phyloP scores from a whole-genome alignment of 2,329 filamentous ascomycete species.

The Trichophyton rubrum region DNA sequence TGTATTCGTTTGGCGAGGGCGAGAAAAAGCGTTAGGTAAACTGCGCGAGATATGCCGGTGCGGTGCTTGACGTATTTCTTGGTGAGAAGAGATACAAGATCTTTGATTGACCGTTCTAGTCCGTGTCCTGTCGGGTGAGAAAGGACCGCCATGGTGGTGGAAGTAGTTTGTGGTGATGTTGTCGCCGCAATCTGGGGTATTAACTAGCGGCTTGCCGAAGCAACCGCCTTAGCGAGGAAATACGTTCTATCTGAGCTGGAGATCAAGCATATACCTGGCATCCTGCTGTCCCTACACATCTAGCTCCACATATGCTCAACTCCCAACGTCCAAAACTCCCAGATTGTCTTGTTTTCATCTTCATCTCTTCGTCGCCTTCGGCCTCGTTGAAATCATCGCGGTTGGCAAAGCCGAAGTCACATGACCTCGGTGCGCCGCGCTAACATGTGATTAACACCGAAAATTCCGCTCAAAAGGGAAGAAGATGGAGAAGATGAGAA shows the following conservation, averaged over 20 bases:
- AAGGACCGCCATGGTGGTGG: slow-evolving; percentile 52
- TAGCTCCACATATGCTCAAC: not conserved
- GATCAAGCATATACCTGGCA: not conserved
- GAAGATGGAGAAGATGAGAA: not conserved
- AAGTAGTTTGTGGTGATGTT: not conserved
- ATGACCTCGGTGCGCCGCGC: not conserved
- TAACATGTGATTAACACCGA: slow-evolving; percentile 6
- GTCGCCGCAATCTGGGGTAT: not conserved
- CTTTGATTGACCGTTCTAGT: slow-evolving; percentile 52
- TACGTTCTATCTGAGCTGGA: not conserved
- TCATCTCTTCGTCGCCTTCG: not conserved
- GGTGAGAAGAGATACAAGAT: slow-evolving; percentile 54
- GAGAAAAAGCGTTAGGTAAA: slow-evolving; percentile 72
- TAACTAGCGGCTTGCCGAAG: not conserved
- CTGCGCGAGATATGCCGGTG: slow-evolving; percentile 65
- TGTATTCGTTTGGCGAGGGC: slow-evolving; percentile 77
- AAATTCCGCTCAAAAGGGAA: not conserved
- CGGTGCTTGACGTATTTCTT: slow-evolving; percentile 66
- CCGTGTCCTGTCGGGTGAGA: slow-evolving; percentile 52
- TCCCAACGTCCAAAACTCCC: not conserved
- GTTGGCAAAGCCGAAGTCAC: slow-evolving; percentile 1
- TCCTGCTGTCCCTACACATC: not conserved
- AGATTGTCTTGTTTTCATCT: not conserved
- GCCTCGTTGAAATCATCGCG: not conserved
- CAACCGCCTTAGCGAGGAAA: not conserved